phyloP scores from a whole-genome alignment of 2,329 filamentous ascomycete species.

The Stachybotrys chartarum region DNA sequence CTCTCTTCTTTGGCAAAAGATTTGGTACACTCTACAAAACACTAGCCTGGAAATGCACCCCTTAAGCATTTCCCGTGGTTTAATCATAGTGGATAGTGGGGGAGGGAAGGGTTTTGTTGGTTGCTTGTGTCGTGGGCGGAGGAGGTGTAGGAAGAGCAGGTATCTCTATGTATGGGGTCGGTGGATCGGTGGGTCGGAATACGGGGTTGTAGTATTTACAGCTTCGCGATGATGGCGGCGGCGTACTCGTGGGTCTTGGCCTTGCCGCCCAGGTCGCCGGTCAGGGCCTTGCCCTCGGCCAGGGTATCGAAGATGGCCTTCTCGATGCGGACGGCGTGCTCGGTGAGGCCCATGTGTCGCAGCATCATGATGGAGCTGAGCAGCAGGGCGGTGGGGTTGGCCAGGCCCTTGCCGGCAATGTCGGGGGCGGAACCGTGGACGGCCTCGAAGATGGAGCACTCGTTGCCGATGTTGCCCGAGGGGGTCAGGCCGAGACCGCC shows the following conservation, averaged over 20 bases:
- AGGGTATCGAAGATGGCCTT: slow-evolving; percentile 92
- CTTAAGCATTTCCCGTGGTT: background rate
- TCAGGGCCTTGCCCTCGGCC: slow-evolving; percentile 92
- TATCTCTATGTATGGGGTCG: background rate
- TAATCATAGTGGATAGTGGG: background rate
- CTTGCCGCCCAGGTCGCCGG: slow-evolving; percentile 92
- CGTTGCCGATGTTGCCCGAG: slow-evolving; percentile 96
- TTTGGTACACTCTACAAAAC: slow-evolving; percentile 1
- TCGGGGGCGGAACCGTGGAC: slow-evolving; percentile 96
- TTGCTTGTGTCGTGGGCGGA: background rate
- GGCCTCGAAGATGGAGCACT: slow-evolving; percentile 99
- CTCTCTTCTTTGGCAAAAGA: background rate
- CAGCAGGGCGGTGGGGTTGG: slow-evolving; percentile 94
- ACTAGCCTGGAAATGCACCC: slow-evolving; percentile 1
- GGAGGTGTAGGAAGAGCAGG: background rate
- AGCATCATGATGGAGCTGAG: slow-evolving; percentile 99
- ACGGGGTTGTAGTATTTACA: slow-evolving; percentile 32
- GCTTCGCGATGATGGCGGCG: slow-evolving; percentile 72
- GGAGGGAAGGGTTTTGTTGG: background rate
- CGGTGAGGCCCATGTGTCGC: slow-evolving; percentile 88
- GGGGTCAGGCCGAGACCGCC: slow-evolving; percentile 95
- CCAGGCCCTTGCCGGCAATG: slow-evolving; percentile 91
- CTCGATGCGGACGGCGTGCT: slow-evolving; percentile 84
- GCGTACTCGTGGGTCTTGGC: slow-evolving; percentile 95
- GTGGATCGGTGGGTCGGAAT: background rate